Base-by-base conservation (phyloP, 139 green algal species). In the Tetraselmis chui region DNA sequence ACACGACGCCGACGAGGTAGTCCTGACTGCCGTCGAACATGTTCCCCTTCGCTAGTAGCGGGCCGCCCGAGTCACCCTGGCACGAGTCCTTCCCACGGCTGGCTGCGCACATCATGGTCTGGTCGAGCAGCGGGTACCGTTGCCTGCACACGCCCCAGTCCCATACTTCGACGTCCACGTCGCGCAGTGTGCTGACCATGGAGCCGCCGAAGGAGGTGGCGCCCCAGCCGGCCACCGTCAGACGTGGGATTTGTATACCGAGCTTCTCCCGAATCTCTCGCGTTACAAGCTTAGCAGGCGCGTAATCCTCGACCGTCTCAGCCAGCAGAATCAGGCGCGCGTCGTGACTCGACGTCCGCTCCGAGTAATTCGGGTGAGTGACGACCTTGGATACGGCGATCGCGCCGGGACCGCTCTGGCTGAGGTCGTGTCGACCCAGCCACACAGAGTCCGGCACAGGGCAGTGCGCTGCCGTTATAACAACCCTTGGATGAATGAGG, bases 31-130 rank as follows among this genome's bases (percentile, higher is more conserved):
- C 32, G 79, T 67, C 75, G 32, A 24, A 86, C 32, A 18, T 18
- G 18, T 67, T 67, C 11, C 45, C 45, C 18, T 67, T 67, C 5
- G 18, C 45, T 28, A 88, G 32, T 26, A 88, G 79, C 26, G 84
- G 84, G n/a, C 84, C 84, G 58, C 84, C 84, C 0, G 25, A 75
- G 75, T 88, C 84, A 5, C 84, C 84, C 84, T 88, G 84, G 79
- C 84, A 88, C 2, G 84, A 59, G 67, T 88, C 84, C 45, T 67
- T 67, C 11, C 45, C 45, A 5, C 18, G 5, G 45, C 45, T 67
- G 18, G 45, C 5, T 18, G 45, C 45, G 45, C 45, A 67, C 45
- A 67, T 67, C 45, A 67, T 67, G 45, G 11, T 67, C 11, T 67
- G 11, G 45, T 67, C 45, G 11, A 67, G 45, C 45, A 67, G 45